phyloP scores from a whole-genome alignment of 495 filamentous ascomycete species.

The Pseudoneurospora amorphoporcata region DNA sequence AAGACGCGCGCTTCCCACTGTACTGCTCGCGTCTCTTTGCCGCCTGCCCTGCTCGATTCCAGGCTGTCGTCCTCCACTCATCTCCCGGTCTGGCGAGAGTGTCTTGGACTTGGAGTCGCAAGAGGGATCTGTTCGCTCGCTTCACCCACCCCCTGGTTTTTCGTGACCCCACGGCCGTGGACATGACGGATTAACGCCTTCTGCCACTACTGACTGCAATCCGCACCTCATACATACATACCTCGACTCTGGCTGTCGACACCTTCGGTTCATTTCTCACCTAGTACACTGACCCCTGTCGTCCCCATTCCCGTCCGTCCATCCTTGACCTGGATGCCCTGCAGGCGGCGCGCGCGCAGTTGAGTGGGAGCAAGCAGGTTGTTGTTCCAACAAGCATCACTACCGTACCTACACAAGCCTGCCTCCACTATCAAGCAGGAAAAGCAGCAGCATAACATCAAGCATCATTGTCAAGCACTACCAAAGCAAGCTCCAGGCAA shows the following conservation, averaged over 20 bases:
- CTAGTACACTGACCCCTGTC: neutral
- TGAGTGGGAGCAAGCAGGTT: neutral
- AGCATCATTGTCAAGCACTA: neutral
- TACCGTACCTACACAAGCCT: neutral
- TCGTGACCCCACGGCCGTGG: neutral
- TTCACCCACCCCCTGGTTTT: neutral
- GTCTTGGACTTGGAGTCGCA: slow-evolving; percentile 16
- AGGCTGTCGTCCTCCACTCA: slow-evolving; percentile 23
- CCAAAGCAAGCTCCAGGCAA: neutral
- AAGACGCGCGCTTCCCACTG: slow-evolving; percentile 30
- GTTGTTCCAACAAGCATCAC: neutral
- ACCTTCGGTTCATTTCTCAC: neutral
- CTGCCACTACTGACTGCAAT: neutral
- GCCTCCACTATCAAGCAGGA: neutral
- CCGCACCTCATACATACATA: neutral
- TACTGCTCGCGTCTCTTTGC: slow-evolving; percentile 28
- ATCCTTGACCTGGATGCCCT: neutral
- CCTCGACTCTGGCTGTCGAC: neutral
- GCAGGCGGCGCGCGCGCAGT: neutral
- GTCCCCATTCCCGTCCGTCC: neutral
- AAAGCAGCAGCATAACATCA: slow-evolving; percentile 2
- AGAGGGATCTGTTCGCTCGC: neutral
- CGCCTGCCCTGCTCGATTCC: slow-evolving; percentile 15
- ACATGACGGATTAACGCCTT: neutral
- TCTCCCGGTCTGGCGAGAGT: slow-evolving; percentile 11